A percentile compares a stretch with the other conserved stretches of the same genome.
Evolutionary conservation across 441 rosid genomes (phyloP).

Genomic region (Pelargonium fulgidum): DNA sequence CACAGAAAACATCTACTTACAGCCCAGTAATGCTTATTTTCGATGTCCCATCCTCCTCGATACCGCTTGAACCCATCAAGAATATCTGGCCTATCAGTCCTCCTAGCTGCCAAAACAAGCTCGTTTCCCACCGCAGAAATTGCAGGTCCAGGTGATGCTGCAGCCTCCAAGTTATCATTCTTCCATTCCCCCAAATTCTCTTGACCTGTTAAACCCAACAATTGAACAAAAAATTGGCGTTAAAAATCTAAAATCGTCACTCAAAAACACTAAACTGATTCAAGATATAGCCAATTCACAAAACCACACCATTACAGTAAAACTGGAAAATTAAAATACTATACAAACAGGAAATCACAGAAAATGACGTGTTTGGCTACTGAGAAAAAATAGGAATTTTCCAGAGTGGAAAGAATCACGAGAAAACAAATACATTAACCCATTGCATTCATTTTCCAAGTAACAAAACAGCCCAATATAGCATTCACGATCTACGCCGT

Average conservation of each 20-base stretch:
- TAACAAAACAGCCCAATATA: neutral
- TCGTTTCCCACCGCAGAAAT: constrained; percentile 23
- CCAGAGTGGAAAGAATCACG: too few relatives aligned
- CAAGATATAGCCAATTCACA: neutral
- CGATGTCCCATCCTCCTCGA: constrained; percentile 75
- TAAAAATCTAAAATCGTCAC: neutral
- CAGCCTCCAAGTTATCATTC: constrained; percentile 37
- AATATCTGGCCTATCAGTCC: constrained; percentile 82
- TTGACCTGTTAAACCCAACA: constrained; percentile 36
- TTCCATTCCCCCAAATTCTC: constrained; percentile 53
- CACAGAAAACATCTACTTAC: constrained; percentile 37
- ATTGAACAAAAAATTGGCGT: constrained; percentile 9
- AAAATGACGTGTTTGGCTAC: too few relatives aligned
- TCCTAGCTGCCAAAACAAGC: constrained; percentile 58
- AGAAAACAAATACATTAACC: neutral
- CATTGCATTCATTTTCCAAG: neutral
- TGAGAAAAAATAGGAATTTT: too few relatives aligned
- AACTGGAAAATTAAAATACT: neutral
- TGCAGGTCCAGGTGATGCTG: constrained; percentile 57
- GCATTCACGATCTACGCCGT: neutral
- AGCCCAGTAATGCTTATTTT: constrained; percentile 83
- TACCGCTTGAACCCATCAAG: constrained; percentile 60
- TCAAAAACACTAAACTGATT: neutral
- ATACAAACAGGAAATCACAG: neutral
- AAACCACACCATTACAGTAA: neutral